These are phyloP conservation scores for Solanum dulcamara DNA, from an alignment of 257 asterid genomes.

Conservation along the genomic window DNA sequence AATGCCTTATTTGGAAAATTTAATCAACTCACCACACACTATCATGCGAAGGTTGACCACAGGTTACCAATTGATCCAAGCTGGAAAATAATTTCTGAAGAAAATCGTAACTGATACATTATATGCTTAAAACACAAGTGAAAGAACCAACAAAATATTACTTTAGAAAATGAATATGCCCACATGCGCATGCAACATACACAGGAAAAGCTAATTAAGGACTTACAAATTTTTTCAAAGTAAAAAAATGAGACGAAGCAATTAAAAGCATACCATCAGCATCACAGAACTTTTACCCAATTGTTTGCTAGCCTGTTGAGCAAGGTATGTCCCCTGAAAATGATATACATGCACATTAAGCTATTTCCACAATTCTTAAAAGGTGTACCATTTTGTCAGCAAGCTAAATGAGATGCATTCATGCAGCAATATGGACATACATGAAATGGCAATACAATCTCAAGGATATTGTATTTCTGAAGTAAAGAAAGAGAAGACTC, in stretches of 20 bases:
- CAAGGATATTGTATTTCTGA: slow-evolving; percentile 60
- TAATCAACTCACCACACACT: slow-evolving; percentile 66
- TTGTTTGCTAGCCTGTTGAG: slow-evolving; percentile 30
- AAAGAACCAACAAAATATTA: not conserved
- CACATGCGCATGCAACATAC: not conserved
- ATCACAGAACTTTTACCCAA: slow-evolving; percentile 31
- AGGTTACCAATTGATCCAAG: slow-evolving; percentile 64
- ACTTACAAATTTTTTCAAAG: not conserved
- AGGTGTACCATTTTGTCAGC: not conserved
- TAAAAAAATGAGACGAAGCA: not conserved
- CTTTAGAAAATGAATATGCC: not conserved
- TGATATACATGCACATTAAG: not conserved
- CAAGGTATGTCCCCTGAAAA: slow-evolving; percentile 68
- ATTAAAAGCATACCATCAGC: slow-evolving; percentile 51
- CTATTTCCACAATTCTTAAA: not conserved
- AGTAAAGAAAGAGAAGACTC: slow-evolving; percentile 74
- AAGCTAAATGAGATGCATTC: not conserved
- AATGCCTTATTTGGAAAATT: not conserved
- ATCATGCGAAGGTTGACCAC: slow-evolving; percentile 61
- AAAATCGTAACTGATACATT: slow-evolving; percentile 4
- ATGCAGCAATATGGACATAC: slow-evolving; percentile 32
- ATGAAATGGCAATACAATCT: slow-evolving; percentile 75
- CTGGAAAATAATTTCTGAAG: slow-evolving; percentile 70
- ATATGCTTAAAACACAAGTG: slow-evolving; percentile 4
- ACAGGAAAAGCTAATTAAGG: not conserved